Conservation (phyloP, 2,329 filamentous ascomycete genomes). For the Penicillium sp. region DNA sequence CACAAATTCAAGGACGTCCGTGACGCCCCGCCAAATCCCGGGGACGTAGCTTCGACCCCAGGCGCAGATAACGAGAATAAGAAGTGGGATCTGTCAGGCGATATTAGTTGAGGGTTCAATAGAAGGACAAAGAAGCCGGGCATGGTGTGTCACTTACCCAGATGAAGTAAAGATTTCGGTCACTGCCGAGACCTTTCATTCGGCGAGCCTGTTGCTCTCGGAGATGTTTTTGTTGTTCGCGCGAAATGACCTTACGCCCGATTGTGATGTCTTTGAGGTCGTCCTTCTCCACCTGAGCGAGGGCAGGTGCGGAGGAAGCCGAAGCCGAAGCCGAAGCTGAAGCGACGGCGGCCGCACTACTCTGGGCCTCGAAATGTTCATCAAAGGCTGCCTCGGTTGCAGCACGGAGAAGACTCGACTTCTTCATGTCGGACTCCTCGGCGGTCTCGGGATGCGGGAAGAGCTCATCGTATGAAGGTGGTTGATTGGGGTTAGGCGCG, state of each 20-base stretch:
- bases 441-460: conserved; percentile 55
- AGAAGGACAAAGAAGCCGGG: not conserved
- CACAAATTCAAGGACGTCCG: conserved; percentile 40
- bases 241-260: conserved; percentile 44
- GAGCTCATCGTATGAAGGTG: conserved; percentile 77
- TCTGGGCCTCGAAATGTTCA: conserved; percentile 44
- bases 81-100: conserved; percentile 45
- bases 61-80: conserved; percentile 46
- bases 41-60: conserved; percentile 48
- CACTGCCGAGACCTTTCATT: conserved; percentile 50
- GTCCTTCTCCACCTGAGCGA: conserved; percentile 30
- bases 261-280: conserved; percentile 45
- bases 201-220: conserved; percentile 48
- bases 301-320: conserved; percentile 5
- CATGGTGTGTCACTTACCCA: conserved; percentile 45
- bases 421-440: conserved; percentile 43
- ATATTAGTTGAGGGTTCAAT: conserved; percentile 8
- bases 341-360: conserved; percentile 20
- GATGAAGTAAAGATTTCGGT: conserved; percentile 54
- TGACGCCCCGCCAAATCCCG: conserved; percentile 41
- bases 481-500: conserved; percentile 52
- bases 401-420: conserved; percentile 43
- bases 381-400: conserved; percentile 47
- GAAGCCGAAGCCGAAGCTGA: conserved; percentile 22
- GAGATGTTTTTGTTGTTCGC: conserved; percentile 49